A percentile compares a stretch with the other conserved stretches of the same genome.
phyloP scores from a whole-genome alignment of 2,329 filamentous ascomycete genomes.

The Neoarthrinium moseri region DNA sequence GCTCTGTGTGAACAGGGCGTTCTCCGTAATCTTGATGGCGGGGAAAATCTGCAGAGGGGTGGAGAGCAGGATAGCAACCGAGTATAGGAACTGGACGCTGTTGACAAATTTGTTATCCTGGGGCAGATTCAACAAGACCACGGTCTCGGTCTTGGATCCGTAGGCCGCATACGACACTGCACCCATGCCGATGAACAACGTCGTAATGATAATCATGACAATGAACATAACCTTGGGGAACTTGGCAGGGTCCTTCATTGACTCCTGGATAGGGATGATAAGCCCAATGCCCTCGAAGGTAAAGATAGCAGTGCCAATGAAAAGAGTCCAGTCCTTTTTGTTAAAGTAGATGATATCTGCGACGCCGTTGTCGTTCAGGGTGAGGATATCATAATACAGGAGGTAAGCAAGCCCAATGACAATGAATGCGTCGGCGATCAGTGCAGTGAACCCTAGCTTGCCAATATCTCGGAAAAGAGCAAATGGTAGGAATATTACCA shows the following conservation, averaged over 20 bases:
- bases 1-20: constrained; percentile 87
- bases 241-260: constrained; percentile 87
- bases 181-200: constrained; percentile 87
- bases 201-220: constrained; percentile 94
- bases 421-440: constrained; percentile 93
- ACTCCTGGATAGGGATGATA: constrained; percentile 97
- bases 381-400: constrained; percentile 92
- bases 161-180: constrained; percentile 95
- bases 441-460: constrained; percentile 91
- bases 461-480: constrained; percentile 94
- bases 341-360: constrained; percentile 92
- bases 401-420: constrained; percentile 88
- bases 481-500: constrained; percentile 91
- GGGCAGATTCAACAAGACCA: constrained; percentile 92
- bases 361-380: constrained; percentile 72
- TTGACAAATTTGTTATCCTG: constrained; percentile 97
- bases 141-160: constrained; percentile 91
- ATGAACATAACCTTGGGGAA: constrained; percentile 85
- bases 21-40: constrained; percentile 93
- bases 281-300: constrained; percentile 97
- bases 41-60: constrained; percentile 97
- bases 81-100: constrained; percentile 93
- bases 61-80: constrained; percentile 92
- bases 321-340: constrained; percentile 87
- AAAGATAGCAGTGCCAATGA: constrained; percentile 98